A percentile compares a stretch with the other conserved stretches of the same genome.
These are phyloP conservation scores for Pelargonium myrrhifolium DNA, from an alignment of 441 rosid genomes.

Conservation along the genomic window DNA sequence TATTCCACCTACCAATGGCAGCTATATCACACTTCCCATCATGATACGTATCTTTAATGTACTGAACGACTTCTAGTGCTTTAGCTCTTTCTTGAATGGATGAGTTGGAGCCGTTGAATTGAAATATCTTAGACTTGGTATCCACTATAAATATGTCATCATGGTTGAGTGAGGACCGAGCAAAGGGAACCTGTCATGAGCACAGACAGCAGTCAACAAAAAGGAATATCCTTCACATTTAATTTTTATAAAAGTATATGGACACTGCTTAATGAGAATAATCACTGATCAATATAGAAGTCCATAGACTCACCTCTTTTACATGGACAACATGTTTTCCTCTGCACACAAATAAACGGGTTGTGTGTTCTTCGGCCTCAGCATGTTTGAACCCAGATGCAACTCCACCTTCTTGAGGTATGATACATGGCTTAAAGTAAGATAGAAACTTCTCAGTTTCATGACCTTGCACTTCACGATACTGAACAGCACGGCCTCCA, in stretches of 20 bases:
- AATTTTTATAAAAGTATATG: background rate
- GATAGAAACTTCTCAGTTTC: conserved; percentile 66
- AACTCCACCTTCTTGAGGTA: conserved; percentile 76
- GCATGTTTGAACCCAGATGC: conserved; percentile 86
- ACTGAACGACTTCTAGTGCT: conserved; percentile 96
- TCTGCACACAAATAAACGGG: conserved; percentile 76
- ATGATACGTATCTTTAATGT: conserved; percentile 88
- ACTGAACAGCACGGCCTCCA: conserved; percentile 71
- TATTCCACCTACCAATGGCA: conserved; percentile 74
- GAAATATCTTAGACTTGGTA: conserved; percentile 69
- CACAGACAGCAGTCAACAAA: conserved; percentile 11
- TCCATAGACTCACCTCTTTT: conserved; percentile 62
- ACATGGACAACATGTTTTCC: conserved; percentile 96
- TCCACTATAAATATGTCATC: conserved; percentile 97
- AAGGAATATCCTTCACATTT: background rate
- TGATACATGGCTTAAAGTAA: conserved; percentile 4
- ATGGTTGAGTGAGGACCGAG: conserved; percentile 88
- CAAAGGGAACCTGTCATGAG: conserved; percentile 69
- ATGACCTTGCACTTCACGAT: conserved; percentile 95
- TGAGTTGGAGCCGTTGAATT: conserved; percentile 96
- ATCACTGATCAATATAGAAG: conserved; percentile 13
- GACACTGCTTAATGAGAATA: conserved; percentile 62
- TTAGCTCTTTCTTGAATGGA: conserved; percentile 97
- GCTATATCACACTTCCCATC: conserved; percentile 83
- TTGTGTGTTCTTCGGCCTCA: conserved; percentile 65